Percentiles rank a stretch among this genome's conserved stretches.
Conservation (phyloP, 495 filamentous ascomycete species). For the Annulohypoxylon stygium region DNA sequence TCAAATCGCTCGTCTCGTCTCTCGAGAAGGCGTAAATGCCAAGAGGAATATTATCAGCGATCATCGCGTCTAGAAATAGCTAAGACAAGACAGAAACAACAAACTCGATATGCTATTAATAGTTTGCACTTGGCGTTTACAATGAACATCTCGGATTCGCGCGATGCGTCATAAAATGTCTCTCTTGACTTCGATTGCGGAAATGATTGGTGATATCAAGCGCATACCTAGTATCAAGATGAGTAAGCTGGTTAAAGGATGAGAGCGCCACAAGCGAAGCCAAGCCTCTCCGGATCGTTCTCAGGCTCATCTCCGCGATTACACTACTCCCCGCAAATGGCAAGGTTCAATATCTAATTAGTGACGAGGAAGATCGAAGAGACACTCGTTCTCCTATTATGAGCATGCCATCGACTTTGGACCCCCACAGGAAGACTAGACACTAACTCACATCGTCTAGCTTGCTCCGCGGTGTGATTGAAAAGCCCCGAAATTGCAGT, state of each 20-base stretch:
- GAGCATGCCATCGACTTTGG: constrained; percentile 16
- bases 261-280: not conserved
- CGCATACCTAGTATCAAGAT: not conserved
- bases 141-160: constrained; percentile 15
- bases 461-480: constrained; percentile 12
- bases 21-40: constrained; percentile 31
- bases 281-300: constrained; percentile 12
- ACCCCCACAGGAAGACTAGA: constrained; percentile 6
- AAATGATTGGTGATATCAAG: constrained; percentile 13
- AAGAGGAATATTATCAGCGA: constrained; percentile 33
- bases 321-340: not conserved
- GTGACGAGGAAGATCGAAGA: constrained; percentile 7
- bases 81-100: constrained; percentile 45
- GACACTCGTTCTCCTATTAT: not conserved
- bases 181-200: not conserved
- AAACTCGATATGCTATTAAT: constrained; percentile 41
- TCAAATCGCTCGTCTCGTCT: constrained; percentile 18
- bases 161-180: not conserved
- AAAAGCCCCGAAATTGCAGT: constrained; percentile 27
- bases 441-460: constrained; percentile 26
- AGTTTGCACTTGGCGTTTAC: constrained; percentile 21
- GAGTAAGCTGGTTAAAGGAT: not conserved
- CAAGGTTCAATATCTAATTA: constrained; percentile 10
- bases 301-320: constrained; percentile 16
- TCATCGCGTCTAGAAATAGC: constrained; percentile 46